Evolutionary conservation across 305 asterid species (phyloP).

Genomic region (Fraxinus nigra): DNA sequence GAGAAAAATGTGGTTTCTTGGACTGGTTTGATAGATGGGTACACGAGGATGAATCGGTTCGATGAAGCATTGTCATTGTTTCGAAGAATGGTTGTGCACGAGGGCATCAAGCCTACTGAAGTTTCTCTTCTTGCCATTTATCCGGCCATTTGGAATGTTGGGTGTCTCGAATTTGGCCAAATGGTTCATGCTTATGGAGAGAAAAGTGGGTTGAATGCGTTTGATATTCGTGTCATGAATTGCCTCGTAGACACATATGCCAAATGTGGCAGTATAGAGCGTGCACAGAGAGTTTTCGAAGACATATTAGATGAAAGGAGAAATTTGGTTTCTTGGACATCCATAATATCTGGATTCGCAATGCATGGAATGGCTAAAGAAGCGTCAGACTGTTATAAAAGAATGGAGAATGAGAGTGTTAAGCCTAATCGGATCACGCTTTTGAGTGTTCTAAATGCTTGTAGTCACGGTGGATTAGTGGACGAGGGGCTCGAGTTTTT

Average conservation of each 20-base stretch:
- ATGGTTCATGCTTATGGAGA: slow-evolving; percentile 60
- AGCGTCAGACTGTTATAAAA: slow-evolving; percentile 45
- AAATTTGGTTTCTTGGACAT: slow-evolving; percentile 77
- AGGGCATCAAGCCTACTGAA: slow-evolving; percentile 59
- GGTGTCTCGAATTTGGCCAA: slow-evolving; percentile 51
- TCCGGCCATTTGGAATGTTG: slow-evolving; percentile 69
- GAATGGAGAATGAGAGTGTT: slow-evolving; percentile 46
- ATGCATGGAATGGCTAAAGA: slow-evolving; percentile 76
- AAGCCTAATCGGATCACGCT: slow-evolving; percentile 64
- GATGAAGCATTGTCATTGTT: slow-evolving; percentile 57
- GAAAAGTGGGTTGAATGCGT: slow-evolving; percentile 49
- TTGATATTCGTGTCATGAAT: slow-evolving; percentile 66
- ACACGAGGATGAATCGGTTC: slow-evolving; percentile 44
- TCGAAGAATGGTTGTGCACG: slow-evolving; percentile 46
- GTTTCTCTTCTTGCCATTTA: slow-evolving; percentile 66
- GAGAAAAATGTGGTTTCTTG: slow-evolving; percentile 74
- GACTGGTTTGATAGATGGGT: slow-evolving; percentile 82
- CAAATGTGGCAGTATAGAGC: slow-evolving; percentile 56
- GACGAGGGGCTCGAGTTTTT: slow-evolving; percentile 64
- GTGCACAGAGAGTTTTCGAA: slow-evolving; percentile 48
- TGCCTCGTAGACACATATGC: slow-evolving; percentile 71
- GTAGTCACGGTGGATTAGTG: slow-evolving; percentile 80
- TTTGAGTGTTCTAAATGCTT: slow-evolving; percentile 61
- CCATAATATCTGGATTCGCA: slow-evolving; percentile 66
- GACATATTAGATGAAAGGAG: slow-evolving; percentile 41